phyloP scores from a whole-genome alignment of 2,329 filamentous ascomycete species.

The Fusarium hainanense region DNA sequence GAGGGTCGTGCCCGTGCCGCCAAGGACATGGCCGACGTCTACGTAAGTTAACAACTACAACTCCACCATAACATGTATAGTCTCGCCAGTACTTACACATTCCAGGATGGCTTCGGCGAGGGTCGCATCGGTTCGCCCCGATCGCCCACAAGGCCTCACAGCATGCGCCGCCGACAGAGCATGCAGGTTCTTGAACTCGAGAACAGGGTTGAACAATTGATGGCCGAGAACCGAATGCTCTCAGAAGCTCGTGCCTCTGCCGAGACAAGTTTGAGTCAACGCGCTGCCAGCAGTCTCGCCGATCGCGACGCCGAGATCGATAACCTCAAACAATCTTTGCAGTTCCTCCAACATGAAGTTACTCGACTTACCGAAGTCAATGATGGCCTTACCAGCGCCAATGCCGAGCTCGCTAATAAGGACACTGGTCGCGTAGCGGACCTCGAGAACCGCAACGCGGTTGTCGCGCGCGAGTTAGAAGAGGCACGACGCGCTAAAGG shows the following conservation, averaged over 20 bases:
- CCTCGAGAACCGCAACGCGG: constrained; percentile 74
- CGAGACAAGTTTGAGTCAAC: constrained; percentile 73
- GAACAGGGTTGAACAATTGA: constrained; percentile 82
- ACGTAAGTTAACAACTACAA: constrained; percentile 77
- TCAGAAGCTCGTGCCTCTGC: constrained; percentile 76
- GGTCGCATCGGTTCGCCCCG: constrained; percentile 86
- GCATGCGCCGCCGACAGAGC: constrained; percentile 96
- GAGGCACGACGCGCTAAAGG: constrained; percentile 72
- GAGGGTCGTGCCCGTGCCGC: constrained; percentile 86
- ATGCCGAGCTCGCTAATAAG: constrained; percentile 78
- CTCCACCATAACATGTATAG: constrained; percentile 3
- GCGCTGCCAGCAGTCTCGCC: constrained; percentile 75
- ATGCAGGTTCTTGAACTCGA: constrained; percentile 97
- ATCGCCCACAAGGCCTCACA: constrained; percentile 93
- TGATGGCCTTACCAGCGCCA: constrained; percentile 79
- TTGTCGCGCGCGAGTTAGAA: constrained; percentile 75
- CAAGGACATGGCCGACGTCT: constrained; percentile 92
- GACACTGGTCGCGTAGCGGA: constrained; percentile 77
- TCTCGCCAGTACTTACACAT: constrained; percentile 34
- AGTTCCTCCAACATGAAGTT: constrained; percentile 85
- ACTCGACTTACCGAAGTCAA: constrained; percentile 84
- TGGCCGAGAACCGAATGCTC: constrained; percentile 85
- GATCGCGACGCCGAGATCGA: constrained; percentile 91
- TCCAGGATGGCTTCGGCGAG: constrained; percentile 92
- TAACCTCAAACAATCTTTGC: constrained; percentile 79